A percentile compares a stretch with the other conserved stretches of the same genome.
These are phyloP conservation scores for Trametes villosa DNA, from an alignment of 768 basidiomycete genomes.

Conservation along the genomic window DNA sequence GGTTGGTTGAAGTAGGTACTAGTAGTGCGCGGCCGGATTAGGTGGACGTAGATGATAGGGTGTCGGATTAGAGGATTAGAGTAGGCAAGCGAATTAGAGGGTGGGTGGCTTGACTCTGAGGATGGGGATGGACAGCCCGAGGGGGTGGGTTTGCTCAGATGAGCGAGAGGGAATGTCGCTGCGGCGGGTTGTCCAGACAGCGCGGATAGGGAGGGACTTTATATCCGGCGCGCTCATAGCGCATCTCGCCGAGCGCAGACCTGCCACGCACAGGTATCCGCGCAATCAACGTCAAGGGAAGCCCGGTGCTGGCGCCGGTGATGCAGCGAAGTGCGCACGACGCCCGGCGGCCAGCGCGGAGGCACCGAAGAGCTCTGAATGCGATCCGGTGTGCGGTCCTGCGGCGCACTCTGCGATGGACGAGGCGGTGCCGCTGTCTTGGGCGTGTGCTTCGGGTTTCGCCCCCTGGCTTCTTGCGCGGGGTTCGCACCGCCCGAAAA, in stretches of 20 bases:
- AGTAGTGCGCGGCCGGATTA: background rate
- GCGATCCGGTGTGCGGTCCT: no score
- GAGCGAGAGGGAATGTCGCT: constrained; percentile 12
- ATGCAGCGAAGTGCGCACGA: constrained; percentile 6
- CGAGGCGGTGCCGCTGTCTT: constrained; percentile 6
- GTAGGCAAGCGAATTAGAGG: background rate
- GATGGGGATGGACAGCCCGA: background rate
- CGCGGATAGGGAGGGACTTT: background rate
- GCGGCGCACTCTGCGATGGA: no score
- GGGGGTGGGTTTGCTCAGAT: constrained; percentile 5
- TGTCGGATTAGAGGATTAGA: background rate
- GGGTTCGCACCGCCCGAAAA: constrained; percentile 10
- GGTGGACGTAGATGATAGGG: background rate
- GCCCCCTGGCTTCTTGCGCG: constrained; percentile 12
- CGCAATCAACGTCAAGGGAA: constrained; percentile 25
- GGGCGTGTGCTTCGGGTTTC: background rate
- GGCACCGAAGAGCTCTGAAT: background rate
- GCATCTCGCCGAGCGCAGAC: constrained; percentile 15
- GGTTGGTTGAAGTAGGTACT: background rate
- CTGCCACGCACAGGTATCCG: constrained; percentile 22
- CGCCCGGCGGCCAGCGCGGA: constrained; percentile 10
- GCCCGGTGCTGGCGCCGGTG: constrained; percentile 6
- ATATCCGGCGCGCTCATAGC: constrained; percentile 4
- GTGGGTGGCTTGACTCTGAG: constrained; percentile 5
- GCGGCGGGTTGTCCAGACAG: constrained; percentile 11